Conservation (phyloP, 768 basidiomycete species). For the Mycena filopes region DNA sequence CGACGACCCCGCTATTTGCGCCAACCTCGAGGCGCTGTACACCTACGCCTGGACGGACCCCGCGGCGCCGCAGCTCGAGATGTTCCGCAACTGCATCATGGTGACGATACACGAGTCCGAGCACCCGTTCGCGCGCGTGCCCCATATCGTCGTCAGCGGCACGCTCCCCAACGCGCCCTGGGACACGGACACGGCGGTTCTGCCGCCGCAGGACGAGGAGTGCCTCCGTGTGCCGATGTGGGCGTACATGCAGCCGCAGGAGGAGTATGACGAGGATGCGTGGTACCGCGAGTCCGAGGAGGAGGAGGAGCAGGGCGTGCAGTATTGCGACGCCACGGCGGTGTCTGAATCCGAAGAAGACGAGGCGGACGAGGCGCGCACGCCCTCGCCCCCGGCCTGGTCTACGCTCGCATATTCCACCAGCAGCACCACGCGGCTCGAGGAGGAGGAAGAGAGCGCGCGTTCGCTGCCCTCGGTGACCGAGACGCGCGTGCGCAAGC, state of each 20-base stretch:
- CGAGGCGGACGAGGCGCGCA: constrained; percentile 29
- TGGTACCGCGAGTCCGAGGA: constrained; percentile 9
- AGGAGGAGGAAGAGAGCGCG: constrained; percentile 33
- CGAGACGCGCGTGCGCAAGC: constrained; percentile 16
- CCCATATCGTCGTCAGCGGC: constrained; percentile 57
- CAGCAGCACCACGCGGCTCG: neutral
- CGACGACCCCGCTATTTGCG: constrained; percentile 33
- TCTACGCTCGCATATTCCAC: neutral
- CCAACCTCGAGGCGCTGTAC: constrained; percentile 19
- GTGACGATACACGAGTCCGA: constrained; percentile 56
- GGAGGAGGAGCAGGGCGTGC: neutral
- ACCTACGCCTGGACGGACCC: constrained; percentile 61
- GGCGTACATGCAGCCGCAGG: constrained; percentile 10
- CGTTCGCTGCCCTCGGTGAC: constrained; percentile 17
- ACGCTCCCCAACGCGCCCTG: constrained; percentile 53
- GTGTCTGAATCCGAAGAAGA: constrained; percentile 28
- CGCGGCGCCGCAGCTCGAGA: constrained; percentile 44
- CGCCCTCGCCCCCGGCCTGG: constrained; percentile 32
- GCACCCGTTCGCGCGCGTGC: constrained; percentile 48
- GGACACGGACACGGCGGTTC: constrained; percentile 20
- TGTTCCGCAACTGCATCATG: constrained; percentile 38
- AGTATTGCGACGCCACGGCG: neutral
- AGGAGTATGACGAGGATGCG: neutral
- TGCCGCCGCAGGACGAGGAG: constrained; percentile 19
- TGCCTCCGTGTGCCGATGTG: constrained; percentile 19